Evolutionary conservation across 352 stramenopile genomes (phyloP).

Genomic region (Globisporangium perplexum): DNA sequence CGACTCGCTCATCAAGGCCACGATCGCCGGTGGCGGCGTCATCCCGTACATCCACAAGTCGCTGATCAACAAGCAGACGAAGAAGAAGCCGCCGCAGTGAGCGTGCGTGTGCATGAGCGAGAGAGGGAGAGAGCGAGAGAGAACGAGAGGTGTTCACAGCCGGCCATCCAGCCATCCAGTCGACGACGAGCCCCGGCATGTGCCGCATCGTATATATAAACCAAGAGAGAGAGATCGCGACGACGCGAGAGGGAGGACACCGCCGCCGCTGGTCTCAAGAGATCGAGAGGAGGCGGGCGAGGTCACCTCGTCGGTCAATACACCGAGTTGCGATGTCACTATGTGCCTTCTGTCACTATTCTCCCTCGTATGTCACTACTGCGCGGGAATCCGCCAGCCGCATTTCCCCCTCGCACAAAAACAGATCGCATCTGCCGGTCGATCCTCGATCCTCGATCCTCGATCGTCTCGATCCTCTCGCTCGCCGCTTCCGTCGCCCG

Average conservation of each 20-base stretch:
- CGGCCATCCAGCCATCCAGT: neutral
- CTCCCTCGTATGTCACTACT: neutral
- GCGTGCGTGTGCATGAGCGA: constrained; percentile 5
- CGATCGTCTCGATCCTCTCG: too few species aligned
- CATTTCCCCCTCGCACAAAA: neutral
- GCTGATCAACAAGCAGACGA: constrained; percentile 98
- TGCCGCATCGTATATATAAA: constrained; percentile 13
- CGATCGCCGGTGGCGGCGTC: constrained; percentile 99
- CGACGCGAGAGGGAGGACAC: neutral
- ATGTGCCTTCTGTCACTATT: neutral
- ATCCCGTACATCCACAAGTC: constrained; percentile 99
- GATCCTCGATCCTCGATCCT: too few species aligned
- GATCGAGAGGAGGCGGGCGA: neutral
- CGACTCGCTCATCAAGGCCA: constrained; percentile 99
- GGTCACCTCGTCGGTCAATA: neutral
- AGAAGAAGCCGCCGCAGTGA: constrained; percentile 83
- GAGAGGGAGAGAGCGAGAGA: neutral
- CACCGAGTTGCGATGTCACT: neutral
- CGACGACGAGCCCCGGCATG: neutral
- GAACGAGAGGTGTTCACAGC: neutral
- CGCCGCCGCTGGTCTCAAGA: too few species aligned
- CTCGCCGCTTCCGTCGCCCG: too few species aligned
- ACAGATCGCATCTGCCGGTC: too few species aligned
- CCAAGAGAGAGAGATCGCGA: neutral
- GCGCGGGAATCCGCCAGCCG: neutral